phyloP scores from a whole-genome alignment of 202 grass and related monocot genomes.

The Saccharum hybrid region DNA sequence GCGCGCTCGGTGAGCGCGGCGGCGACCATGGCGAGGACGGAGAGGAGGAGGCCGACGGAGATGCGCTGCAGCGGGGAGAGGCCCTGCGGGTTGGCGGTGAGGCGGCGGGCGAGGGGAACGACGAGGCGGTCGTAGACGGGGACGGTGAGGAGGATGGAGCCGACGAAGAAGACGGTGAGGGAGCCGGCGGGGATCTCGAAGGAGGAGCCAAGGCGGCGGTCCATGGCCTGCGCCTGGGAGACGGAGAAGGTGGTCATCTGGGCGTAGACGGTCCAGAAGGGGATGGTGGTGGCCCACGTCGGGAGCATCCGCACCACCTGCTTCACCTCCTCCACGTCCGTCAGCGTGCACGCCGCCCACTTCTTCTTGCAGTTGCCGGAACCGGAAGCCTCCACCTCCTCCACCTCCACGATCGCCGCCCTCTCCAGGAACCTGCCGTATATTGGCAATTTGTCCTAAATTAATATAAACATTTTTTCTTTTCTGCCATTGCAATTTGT shows the following conservation, averaged over 20 bases:
- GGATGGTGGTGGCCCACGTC: constrained; percentile 75
- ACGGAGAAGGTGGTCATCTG: constrained; percentile 95
- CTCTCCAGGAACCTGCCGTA: constrained; percentile 55
- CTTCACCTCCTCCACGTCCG: constrained; percentile 91
- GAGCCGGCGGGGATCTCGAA: constrained; percentile 72
- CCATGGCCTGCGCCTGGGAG: constrained; percentile 68
- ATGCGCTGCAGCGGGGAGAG: constrained; percentile 72
- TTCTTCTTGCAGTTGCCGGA: not conserved
- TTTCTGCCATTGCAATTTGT: no score
- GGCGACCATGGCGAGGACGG: constrained; percentile 60
- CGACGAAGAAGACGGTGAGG: constrained; percentile 82
- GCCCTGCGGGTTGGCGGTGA: constrained; percentile 6
- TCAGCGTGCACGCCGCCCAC: constrained; percentile 39
- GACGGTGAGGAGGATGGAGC: constrained; percentile 70
- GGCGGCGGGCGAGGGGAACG: constrained; percentile 4
- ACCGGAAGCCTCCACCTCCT: no score
- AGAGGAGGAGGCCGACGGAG: constrained; percentile 58
- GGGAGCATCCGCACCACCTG: constrained; percentile 79
- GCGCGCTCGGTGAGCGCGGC: constrained; percentile 56
- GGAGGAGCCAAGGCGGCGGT: constrained; percentile 55
- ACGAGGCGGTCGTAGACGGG: constrained; percentile 74
- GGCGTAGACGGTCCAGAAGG: constrained; percentile 87
- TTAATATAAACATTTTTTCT: no score
- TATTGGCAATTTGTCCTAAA: no score
- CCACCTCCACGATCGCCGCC: not conserved